These are phyloP conservation scores for Oryza officinalis DNA, from an alignment of 176 grass and related monocot species.

Conservation along the genomic window DNA sequence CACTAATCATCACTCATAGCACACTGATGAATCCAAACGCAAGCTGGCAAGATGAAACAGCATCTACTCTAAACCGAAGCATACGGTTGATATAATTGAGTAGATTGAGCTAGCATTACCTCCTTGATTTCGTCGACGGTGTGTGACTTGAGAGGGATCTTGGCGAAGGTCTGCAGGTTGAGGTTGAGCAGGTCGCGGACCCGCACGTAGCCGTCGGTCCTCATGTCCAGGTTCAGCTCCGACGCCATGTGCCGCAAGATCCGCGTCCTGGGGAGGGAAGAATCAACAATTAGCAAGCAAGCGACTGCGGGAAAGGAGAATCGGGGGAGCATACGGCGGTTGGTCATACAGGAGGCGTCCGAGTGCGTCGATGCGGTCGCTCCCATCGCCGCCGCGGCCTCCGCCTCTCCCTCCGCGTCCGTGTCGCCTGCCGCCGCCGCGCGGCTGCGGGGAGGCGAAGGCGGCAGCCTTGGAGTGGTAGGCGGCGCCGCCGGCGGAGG, in stretches of 20 bases:
- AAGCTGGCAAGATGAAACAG: neutral
- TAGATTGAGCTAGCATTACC: slow-evolving; percentile 34
- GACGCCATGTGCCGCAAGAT: slow-evolving; percentile 86
- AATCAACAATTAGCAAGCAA: neutral
- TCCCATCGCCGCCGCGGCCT: slow-evolving; percentile 8
- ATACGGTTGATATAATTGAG: neutral
- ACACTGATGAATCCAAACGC: neutral
- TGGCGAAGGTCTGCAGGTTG: slow-evolving; percentile 61
- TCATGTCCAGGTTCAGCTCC: slow-evolving; percentile 75
- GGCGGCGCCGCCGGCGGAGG: neutral
- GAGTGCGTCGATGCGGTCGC: slow-evolving; percentile 66
- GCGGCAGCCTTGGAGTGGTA: slow-evolving; percentile 42
- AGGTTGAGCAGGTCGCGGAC: slow-evolving; percentile 70
- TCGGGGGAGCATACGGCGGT: neutral
- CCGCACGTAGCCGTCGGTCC: slow-evolving; percentile 75
- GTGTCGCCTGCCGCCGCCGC: neutral
- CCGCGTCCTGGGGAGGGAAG: slow-evolving; percentile 41
- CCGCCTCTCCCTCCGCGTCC: slow-evolving; percentile 33
- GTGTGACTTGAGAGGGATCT: slow-evolving; percentile 75
- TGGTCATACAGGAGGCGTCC: slow-evolving; percentile 65
- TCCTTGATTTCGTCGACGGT: slow-evolving; percentile 77
- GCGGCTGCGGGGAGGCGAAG: slow-evolving; percentile 35
- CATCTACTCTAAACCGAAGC: neutral
- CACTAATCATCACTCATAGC: neutral
- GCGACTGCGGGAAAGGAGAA: neutral